Base-by-base conservation (phyloP, 139 green algal genomes). In the Tetradesmus obliquus region DNA sequence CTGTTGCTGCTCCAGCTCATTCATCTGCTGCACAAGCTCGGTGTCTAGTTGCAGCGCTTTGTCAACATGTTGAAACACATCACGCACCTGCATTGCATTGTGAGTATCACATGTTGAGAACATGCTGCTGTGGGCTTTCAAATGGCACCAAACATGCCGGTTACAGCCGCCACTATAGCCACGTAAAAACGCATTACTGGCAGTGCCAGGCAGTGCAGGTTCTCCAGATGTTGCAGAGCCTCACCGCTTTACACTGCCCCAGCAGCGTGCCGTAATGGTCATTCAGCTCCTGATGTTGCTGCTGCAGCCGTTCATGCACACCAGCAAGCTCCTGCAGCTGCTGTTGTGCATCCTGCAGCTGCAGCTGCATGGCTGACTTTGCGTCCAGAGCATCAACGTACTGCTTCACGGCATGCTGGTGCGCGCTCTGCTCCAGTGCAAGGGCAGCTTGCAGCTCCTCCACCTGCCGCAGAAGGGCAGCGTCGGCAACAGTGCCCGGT, bases 361-460 rank as follows among this genome's bases (percentile, higher is more conserved):
- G 86, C 90, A 94, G 69, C 80, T 91, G 86, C 58, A 92, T 82
- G 55, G 54, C 13, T 51, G 86, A 79, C 51, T 54, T 82, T 22
- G 87, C 92, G 84, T 96, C 94, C 66, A 96, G 86, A 53, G 93
- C 94, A 10, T 87, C 86, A 60, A 95, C 87, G 74, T 95, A 94
- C 91, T 94, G 91, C 54, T 86, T 82, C 7, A 96, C 91, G 12
- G 94, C 93, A 32, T 92, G 90, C 83, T 92, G 91, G 90, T 96
- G 94, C 19, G 93, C 94, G 8, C 84, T 69, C 20, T 93, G 93
- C 92, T 96, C 94, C 5, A 80, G 76, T 19, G 91, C 91, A 53
- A 96, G 45, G n/a, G 71, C 57, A 22, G 60, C 57, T 22, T 53
- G 62, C 66, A 82, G 88, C 32, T 62, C 62, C 32, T 57, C 32